These are phyloP conservation scores for Gossypium anomalum DNA, from an alignment of 345 rosid species.

Conservation along the genomic window DNA sequence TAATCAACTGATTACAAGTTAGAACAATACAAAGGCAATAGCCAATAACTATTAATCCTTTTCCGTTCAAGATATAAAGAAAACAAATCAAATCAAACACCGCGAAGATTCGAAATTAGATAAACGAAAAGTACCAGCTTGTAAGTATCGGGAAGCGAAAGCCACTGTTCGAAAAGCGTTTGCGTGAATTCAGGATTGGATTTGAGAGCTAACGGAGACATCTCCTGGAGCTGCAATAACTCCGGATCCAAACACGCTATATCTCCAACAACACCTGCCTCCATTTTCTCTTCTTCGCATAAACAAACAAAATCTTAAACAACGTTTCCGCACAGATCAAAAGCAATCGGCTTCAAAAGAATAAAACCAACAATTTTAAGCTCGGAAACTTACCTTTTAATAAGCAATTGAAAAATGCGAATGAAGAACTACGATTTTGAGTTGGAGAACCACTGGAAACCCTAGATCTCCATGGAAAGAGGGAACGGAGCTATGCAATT, in stretches of 20 bases:
- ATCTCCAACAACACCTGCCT: constrained; percentile 40
- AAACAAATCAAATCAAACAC: constrained; percentile 3
- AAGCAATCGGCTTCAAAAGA: constrained; percentile 1
- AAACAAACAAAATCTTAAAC: constrained; percentile 25
- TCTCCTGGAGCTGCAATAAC: constrained; percentile 74
- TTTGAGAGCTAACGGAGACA: constrained; percentile 68
- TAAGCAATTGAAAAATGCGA: not conserved
- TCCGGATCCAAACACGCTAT: constrained; percentile 71
- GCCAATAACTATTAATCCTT: not conserved
- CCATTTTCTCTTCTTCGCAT: constrained; percentile 35
- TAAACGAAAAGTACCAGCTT: constrained; percentile 49
- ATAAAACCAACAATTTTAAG: not conserved
- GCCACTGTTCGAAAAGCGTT: constrained; percentile 90
- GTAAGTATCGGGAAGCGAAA: constrained; percentile 75
- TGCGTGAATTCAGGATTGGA: constrained; percentile 70
- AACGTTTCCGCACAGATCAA: constrained; percentile 16
- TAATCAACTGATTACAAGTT: not conserved
- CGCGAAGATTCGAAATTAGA: not conserved
- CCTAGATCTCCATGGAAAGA: constrained; percentile 39
- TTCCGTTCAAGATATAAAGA: not conserved
- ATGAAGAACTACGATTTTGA: constrained; percentile 21
- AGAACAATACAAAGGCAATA: not conserved
- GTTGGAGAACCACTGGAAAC: constrained; percentile 23
- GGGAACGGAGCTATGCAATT: not conserved
- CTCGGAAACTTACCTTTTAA: not conserved